Conservation (phyloP, 2,329 filamentous ascomycete species). For the Lasiodiplodia gonubiensis region DNA sequence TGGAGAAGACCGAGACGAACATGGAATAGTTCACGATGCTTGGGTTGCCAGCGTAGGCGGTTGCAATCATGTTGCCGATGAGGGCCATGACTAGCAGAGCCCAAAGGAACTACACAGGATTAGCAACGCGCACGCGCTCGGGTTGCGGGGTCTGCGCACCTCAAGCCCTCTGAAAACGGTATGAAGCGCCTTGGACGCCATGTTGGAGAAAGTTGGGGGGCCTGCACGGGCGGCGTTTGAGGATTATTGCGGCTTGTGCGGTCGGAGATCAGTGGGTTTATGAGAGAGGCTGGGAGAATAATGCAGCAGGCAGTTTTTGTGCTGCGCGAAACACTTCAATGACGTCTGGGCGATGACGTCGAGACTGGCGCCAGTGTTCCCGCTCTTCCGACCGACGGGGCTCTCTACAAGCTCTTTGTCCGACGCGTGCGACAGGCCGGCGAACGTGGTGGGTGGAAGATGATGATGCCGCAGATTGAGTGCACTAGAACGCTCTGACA, state of each 20-base stretch:
- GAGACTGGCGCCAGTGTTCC: background rate
- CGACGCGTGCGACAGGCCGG: background rate
- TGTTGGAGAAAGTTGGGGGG: conserved; percentile 30
- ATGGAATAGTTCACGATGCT: conserved; percentile 67
- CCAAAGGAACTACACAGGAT: conserved; percentile 59
- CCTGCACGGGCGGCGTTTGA: conserved; percentile 32
- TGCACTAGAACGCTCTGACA: background rate
- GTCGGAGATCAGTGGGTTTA: conserved; percentile 11
- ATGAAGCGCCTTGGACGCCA: conserved; percentile 50
- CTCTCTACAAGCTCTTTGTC: background rate
- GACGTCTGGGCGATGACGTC: conserved; percentile 26
- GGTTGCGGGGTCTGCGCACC: conserved; percentile 40
- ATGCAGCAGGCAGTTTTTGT: conserved; percentile 11
- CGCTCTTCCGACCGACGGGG: conserved; percentile 2
- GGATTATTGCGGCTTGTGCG: conserved; percentile 6
- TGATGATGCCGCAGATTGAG: conserved; percentile 6
- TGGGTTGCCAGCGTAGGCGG: conserved; percentile 59
- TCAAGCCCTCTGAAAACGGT: conserved; percentile 50
- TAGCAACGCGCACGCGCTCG: conserved; percentile 21
- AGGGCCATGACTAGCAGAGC: conserved; percentile 66
- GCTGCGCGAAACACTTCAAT: conserved; percentile 3
- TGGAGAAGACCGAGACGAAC: conserved; percentile 70
- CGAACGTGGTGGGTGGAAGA: background rate
- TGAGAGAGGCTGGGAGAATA: conserved; percentile 2
- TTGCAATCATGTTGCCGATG: conserved; percentile 66